Base-by-base conservation (phyloP, 2,329 filamentous ascomycete species). In the Xylariomycetidae sp. region DNA sequence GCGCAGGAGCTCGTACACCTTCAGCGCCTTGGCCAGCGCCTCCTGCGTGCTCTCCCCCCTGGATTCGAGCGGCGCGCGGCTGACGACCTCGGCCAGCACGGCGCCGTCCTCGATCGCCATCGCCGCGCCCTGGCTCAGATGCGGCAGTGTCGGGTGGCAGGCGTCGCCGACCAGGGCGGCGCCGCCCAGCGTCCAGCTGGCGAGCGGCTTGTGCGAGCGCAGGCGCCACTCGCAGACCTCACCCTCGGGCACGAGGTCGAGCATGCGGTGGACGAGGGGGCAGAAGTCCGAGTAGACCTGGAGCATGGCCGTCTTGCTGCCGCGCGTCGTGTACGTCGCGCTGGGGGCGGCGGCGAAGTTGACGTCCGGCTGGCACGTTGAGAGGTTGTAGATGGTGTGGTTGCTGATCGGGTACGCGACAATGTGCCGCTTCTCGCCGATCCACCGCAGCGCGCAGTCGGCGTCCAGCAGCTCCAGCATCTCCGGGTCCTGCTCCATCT, bases 331-430 rank as follows among this genome's bases (percentile, higher is more conserved):
- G 65, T 80, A 82, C 0, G 72, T 79, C 23, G 65, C 67, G 19
- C 66, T 70, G 3, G 72, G 68, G 3, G 76, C 72, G 8, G 66
- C 64, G 10, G 76, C 72, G 35, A 77, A 78, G 52, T 77, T 72
- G 42, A 58, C 61, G 47, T 81, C 77, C 3, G 76, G 76, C 53
- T 81, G 77, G 19, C 72, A 65, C 9, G 75, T 69, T 10, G 76
- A 77, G 20, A 82, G 60, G 57, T 82, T 82, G 60, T 80, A 82
- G 47, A 80, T 70, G 22, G 67, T 68, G 49, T 85, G 76, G 50
- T 69, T 73, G 40, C 74, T 70, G 26, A 90, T 79, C 0, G 83
- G 79, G 54, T 89, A 90, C 0, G 82, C 82, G 47, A 89, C 85
- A 55, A 87, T 82, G 57, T 89, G 85, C 1, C 82, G 71, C 46